phyloP scores from a whole-genome alignment of 176 grass and related monocot genomes.

The Oropetium thomaeum region DNA sequence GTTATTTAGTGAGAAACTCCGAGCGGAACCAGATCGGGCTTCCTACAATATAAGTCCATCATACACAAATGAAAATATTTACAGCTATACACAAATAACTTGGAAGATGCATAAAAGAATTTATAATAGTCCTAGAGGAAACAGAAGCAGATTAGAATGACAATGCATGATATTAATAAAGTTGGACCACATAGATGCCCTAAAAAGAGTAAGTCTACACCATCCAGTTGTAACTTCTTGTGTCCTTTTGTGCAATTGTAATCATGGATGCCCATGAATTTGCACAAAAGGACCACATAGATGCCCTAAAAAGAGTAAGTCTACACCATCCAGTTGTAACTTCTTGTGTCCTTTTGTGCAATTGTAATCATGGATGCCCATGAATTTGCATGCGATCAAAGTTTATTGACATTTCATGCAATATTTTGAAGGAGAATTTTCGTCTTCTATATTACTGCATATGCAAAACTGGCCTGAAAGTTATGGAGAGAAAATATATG shows the following conservation, averaged over 20 bases:
- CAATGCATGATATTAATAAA: neutral
- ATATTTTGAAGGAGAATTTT: neutral
- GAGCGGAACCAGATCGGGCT: slow-evolving; percentile 29
- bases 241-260: neutral
- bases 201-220: neutral
- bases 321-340: neutral
- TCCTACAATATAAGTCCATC: slow-evolving; percentile 40
- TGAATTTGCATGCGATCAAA: neutral
- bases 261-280: neutral
- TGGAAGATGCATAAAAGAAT: neutral
- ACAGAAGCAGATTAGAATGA: neutral
- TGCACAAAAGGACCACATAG: neutral
- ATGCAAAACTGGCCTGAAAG: slow-evolving; percentile 2
- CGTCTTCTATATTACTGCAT: neutral
- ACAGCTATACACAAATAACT: neutral
- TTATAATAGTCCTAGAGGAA: neutral
- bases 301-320: neutral
- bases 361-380: neutral
- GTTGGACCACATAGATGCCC: neutral
- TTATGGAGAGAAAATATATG: slow-evolving; percentile 15
- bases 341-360: neutral
- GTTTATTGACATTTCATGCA: neutral
- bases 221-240: neutral
- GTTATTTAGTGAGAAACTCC: slow-evolving; percentile 26
- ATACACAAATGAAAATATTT: slow-evolving; percentile 28